Percentiles rank a stretch among this genome's conserved stretches.
Conservation (phyloP, 176 grass and related monocot species). For the Chloris gayana region DNA sequence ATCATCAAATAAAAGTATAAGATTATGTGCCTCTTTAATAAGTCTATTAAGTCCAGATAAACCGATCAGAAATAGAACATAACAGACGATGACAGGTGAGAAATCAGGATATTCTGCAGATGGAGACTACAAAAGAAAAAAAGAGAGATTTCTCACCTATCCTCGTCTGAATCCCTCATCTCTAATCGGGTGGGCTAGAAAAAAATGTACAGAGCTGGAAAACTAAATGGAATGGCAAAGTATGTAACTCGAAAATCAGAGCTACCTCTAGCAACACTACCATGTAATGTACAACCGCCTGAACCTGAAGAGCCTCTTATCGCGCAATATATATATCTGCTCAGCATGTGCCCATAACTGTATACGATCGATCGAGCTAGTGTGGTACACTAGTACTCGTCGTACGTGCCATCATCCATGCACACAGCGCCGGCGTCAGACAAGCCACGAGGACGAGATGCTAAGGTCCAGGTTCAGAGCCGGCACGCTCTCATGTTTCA, state of each 20-base stretch:
- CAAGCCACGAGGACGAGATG: slow-evolving; percentile 62
- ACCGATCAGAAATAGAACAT: slow-evolving; percentile 25
- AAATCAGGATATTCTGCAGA: background rate
- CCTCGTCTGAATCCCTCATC: slow-evolving; percentile 25
- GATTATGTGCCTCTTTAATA: background rate
- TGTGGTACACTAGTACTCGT: too few relatives aligned
- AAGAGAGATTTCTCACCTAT: slow-evolving; percentile 9
- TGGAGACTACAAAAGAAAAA: background rate
- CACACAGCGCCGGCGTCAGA: slow-evolving; percentile 26
- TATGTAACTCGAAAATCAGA: background rate
- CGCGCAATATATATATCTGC: background rate
- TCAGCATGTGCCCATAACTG: background rate
- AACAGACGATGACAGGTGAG: slow-evolving; percentile 41
- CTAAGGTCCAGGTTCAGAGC: slow-evolving; percentile 62
- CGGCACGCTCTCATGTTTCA: slow-evolving; percentile 2
- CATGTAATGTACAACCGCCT: slow-evolving; percentile 1
- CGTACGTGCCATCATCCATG: background rate
- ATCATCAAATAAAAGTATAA: background rate
- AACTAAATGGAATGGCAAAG: background rate
- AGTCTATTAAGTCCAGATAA: background rate
- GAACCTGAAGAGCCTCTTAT: slow-evolving; percentile 9
- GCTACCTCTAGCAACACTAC: background rate
- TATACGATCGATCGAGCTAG: too few relatives aligned
- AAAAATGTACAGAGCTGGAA: slow-evolving; percentile 15
- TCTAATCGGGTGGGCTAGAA: background rate